A percentile compares a stretch with the other conserved stretches of the same genome.
Evolutionary conservation across 352 stramenopile genomes (phyloP).

Genomic region (Achlya hypogyna): DNA sequence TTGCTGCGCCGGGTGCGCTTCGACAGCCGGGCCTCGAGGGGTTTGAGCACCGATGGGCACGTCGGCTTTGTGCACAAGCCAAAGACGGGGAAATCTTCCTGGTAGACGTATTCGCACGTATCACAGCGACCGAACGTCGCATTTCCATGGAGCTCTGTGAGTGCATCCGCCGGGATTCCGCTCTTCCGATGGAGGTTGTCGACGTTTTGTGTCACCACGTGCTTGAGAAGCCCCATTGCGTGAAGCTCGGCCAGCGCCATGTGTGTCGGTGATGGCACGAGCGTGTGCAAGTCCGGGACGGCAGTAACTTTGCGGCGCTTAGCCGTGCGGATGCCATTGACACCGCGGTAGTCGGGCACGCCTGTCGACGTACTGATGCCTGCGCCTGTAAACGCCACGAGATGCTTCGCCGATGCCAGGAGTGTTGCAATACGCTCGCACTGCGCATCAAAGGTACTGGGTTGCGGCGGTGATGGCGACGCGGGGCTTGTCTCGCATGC

Average conservation of each 20-base stretch:
- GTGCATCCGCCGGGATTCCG: conserved; percentile 35
- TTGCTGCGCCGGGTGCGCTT: conserved; percentile 70
- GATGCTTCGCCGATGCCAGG: conserved; percentile 47
- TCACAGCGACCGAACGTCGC: conserved; percentile 74
- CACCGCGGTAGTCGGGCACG: conserved; percentile 73
- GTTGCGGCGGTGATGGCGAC: not conserved
- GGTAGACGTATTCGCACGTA: conserved; percentile 81
- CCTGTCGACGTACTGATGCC: conserved; percentile 73
- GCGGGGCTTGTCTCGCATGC: not conserved
- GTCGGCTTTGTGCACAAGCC: conserved; percentile 52
- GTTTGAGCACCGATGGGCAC: conserved; percentile 58
- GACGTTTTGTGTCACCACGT: conserved; percentile 77
- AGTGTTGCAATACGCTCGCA: conserved; percentile 49
- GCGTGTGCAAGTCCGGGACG: conserved; percentile 53
- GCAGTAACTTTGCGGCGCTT: not conserved
- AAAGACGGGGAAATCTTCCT: conserved; percentile 49
- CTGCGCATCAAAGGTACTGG: conserved; percentile 36
- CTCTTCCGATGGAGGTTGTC: conserved; percentile 81
- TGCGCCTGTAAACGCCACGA: conserved; percentile 74
- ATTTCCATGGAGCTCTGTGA: conserved; percentile 79
- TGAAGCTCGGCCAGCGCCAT: conserved; percentile 76
- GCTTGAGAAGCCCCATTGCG: conserved; percentile 56
- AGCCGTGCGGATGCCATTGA: conserved; percentile 57
- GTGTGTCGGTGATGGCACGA: conserved; percentile 69
- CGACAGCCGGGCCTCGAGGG: conserved; percentile 45